Evolutionary conservation across 257 asterid genomes (phyloP).

Genomic region (Ocimum tenuiflorum): DNA sequence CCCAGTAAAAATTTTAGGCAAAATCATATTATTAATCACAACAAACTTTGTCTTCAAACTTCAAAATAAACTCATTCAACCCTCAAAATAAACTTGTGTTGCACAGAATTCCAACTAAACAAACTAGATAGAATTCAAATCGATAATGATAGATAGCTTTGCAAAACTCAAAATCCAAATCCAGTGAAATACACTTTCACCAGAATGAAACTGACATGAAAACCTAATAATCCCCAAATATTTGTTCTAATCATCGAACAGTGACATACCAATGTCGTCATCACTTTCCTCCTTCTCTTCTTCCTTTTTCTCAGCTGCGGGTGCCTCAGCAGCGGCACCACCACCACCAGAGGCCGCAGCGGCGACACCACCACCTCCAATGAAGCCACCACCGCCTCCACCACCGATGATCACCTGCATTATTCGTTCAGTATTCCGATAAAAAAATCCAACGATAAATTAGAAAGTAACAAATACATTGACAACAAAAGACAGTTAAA

Average conservation of each 20-base stretch:
- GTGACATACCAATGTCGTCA: slow-evolving; percentile 62
- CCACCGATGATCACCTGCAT: slow-evolving; percentile 71
- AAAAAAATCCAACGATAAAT: too few relatives aligned
- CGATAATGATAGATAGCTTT: too few relatives aligned
- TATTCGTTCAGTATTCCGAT: too few relatives aligned
- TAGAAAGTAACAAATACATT: too few relatives aligned
- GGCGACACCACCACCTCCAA: slow-evolving; percentile 54
- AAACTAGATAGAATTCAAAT: too few relatives aligned
- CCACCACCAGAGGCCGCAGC: slow-evolving; percentile 60
- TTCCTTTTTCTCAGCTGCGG: slow-evolving; percentile 54
- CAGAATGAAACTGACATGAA: slow-evolving; percentile 2
- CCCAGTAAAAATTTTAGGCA: too few relatives aligned
- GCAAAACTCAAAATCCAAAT: background rate
- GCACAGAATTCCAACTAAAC: too few relatives aligned
- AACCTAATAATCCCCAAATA: slow-evolving; percentile 23
- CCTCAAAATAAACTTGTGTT: too few relatives aligned
- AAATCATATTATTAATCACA: too few relatives aligned
- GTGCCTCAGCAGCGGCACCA: slow-evolving; percentile 50
- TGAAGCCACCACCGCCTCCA: slow-evolving; percentile 42
- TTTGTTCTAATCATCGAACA: slow-evolving; percentile 25
- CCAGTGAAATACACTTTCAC: slow-evolving; percentile 11
- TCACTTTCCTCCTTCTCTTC: slow-evolving; percentile 75
- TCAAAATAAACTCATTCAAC: too few relatives aligned
- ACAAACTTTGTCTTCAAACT: too few relatives aligned
- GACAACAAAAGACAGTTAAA: too few relatives aligned